phyloP scores from a whole-genome alignment of 129 eudicot species.

The Artemisia tridentata region DNA sequence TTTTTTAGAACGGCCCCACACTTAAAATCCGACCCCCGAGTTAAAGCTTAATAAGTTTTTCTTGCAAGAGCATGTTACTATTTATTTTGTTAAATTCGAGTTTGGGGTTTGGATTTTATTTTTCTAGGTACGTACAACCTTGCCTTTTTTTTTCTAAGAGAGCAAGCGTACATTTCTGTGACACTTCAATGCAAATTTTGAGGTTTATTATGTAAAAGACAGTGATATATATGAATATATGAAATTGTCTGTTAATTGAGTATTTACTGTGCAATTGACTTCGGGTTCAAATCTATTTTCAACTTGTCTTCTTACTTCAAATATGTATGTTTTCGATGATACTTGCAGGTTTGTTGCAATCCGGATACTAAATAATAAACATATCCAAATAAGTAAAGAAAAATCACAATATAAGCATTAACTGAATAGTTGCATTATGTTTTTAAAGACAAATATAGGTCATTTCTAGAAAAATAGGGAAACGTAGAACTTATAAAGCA shows the following conservation, averaged over 20 bases:
- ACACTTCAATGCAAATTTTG: constrained; percentile 4
- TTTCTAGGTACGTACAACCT: not conserved
- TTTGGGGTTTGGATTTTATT: constrained; percentile 3
- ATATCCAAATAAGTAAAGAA: too few species aligned
- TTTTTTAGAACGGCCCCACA: too few species aligned
- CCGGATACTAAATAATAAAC: too few species aligned
- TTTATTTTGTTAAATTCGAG: not conserved
- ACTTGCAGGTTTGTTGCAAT: too few species aligned
- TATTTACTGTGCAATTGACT: not conserved
- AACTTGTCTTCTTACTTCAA: too few species aligned
- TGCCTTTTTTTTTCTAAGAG: constrained; percentile 12
- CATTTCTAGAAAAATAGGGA: too few species aligned
- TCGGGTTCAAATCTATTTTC: not conserved
- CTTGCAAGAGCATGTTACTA: not conserved
- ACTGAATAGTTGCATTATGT: too few species aligned
- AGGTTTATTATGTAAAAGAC: not conserved
- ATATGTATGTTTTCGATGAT: too few species aligned
- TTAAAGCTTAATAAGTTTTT: not conserved
- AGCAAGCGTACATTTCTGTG: constrained; percentile 10
- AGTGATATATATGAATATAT: not conserved
- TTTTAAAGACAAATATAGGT: too few species aligned
- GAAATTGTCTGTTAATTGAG: not conserved
- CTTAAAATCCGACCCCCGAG: too few species aligned
- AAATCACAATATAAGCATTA: too few species aligned
- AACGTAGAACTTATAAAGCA: too few species aligned